Percentiles rank a stretch among this genome's conserved stretches.
Evolutionary conservation across 768 basidiomycete genomes (phyloP).

Genomic region (Rhodotorula taiwanensis): DNA sequence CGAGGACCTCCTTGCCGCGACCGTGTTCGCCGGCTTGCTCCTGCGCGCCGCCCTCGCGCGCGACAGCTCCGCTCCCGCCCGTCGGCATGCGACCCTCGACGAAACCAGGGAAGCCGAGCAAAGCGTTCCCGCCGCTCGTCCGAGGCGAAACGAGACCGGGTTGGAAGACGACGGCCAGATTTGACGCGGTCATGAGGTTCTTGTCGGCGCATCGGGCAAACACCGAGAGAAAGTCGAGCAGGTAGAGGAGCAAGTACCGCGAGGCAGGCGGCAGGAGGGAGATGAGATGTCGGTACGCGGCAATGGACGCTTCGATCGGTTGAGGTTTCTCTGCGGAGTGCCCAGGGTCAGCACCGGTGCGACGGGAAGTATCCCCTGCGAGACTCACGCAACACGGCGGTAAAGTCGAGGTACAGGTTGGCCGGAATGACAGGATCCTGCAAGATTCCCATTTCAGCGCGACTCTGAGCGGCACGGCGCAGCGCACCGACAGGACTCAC

Average conservation of each 20-base stretch:
- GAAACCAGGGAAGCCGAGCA: conserved; percentile 35
- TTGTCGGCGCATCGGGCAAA: conserved; percentile 84
- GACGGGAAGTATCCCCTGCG: not conserved
- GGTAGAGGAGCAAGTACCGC: conserved; percentile 93
- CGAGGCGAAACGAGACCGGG: conserved; percentile 90
- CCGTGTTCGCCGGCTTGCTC: conserved; percentile 76
- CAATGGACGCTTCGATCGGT: conserved; percentile 65
- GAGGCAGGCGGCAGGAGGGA: conserved; percentile 76
- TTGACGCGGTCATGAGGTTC: conserved; percentile 91
- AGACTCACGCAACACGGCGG: conserved; percentile 63
- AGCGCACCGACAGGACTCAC: conserved; percentile 57
- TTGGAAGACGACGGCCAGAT: conserved; percentile 94
- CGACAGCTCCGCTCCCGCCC: not conserved
- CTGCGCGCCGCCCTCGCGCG: not conserved
- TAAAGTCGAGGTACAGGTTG: conserved; percentile 83
- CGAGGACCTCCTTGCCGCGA: conserved; percentile 79
- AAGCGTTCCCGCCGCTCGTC: conserved; percentile 10
- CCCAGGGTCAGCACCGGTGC: conserved; percentile 2
- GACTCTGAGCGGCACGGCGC: conserved; percentile 1
- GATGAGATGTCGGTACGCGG: conserved; percentile 77
- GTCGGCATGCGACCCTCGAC: conserved; percentile 19
- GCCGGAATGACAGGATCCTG: conserved; percentile 94
- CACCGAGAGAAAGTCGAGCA: conserved; percentile 88
- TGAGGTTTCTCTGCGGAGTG: conserved; percentile 58
- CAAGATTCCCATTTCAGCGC: conserved; percentile 17